Evolutionary conservation across 2,329 filamentous ascomycete genomes (phyloP).

Genomic region (Thermochaetoides dissita): DNA sequence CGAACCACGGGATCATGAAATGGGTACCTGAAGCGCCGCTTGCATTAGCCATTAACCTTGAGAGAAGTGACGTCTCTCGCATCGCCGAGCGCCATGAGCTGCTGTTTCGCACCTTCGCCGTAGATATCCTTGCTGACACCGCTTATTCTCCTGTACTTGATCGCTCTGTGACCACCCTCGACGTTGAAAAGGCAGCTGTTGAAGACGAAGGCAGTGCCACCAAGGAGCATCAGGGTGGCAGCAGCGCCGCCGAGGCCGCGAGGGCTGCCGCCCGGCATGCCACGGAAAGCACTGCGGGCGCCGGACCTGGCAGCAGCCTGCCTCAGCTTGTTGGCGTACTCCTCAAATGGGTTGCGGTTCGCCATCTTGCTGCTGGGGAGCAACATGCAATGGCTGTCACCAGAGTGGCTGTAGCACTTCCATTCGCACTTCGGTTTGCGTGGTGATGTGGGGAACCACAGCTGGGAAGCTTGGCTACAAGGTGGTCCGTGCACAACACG

Average conservation of each 20-base stretch:
- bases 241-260: constrained; percentile 27
- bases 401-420: constrained; percentile 1
- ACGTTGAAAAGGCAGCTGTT: constrained; percentile 62
- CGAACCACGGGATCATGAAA: constrained; percentile 88
- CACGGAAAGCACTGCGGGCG: constrained; percentile 27
- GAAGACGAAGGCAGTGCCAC: constrained; percentile 36
- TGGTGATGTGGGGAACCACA: constrained; percentile 8
- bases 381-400: constrained; percentile 3
- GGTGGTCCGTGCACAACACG: constrained; percentile 1
- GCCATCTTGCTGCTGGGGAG: constrained; percentile 19
- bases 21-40: constrained; percentile 58
- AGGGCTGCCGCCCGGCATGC: constrained; percentile 29
- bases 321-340: constrained; percentile 37
- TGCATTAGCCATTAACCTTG: neutral
- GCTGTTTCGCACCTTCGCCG: constrained; percentile 56
- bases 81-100: no score
- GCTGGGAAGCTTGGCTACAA: constrained; percentile 1
- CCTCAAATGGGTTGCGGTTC: constrained; percentile 29
- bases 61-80: no score
- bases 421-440: constrained; percentile 5
- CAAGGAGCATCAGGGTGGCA: constrained; percentile 29
- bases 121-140: constrained; percentile 97
- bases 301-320: constrained; percentile 30
- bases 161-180: constrained; percentile 94
- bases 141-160: constrained; percentile 88